phyloP scores from a whole-genome alignment of 2,329 filamentous ascomycete species.

The Arthroderma uncinatum region DNA sequence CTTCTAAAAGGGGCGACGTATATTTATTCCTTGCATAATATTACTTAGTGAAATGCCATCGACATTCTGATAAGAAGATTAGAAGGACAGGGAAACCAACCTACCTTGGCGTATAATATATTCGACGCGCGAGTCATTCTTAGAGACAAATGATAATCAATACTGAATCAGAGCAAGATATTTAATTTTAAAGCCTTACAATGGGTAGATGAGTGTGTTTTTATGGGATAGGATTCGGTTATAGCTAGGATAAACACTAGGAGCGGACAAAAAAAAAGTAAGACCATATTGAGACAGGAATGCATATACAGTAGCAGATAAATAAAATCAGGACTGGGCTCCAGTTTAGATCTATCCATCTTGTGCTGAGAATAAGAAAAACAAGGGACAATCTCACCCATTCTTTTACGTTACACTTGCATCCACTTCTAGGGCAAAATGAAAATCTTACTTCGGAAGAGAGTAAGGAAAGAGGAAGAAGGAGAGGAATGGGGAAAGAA shows the following conservation, averaged over 20 bases:
- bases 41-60: background rate
- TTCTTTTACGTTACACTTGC: slow-evolving; percentile 2
- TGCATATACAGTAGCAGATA: slow-evolving; percentile 2
- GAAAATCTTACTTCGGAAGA: background rate
- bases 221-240: background rate
- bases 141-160: too few relatives aligned
- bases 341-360: slow-evolving; percentile 1
- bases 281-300: background rate
- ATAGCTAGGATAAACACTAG: background rate
- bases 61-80: background rate
- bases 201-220: too few relatives aligned
- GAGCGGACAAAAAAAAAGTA: background rate
- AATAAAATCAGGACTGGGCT: background rate
- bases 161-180: too few relatives aligned
- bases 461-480: background rate
- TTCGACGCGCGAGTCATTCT: too few relatives aligned
- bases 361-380: background rate
- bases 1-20: background rate
- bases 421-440: background rate
- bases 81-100: too few relatives aligned
- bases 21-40: background rate
- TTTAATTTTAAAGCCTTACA: background rate
- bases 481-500: background rate
- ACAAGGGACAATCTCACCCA: slow-evolving; percentile 1
- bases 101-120: too few relatives aligned